Percentiles rank a stretch among this genome's conserved stretches.
These are phyloP conservation scores for Triglochin maritima DNA, from an alignment of 106 monocot genomes.

Conservation along the genomic window DNA sequence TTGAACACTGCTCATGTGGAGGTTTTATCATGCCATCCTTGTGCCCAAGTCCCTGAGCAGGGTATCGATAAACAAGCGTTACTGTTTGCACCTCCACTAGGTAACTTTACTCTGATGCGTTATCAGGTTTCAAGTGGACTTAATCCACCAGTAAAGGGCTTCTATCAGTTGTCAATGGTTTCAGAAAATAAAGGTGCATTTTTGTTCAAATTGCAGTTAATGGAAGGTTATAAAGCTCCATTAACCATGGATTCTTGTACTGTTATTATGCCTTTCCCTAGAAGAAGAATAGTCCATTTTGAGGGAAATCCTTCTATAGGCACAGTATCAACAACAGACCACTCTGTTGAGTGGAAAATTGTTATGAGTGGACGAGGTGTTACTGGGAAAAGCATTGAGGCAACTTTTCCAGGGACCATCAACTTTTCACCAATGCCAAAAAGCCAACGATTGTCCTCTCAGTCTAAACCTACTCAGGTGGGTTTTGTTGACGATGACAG, in stretches of 20 bases:
- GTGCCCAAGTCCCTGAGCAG: constrained; percentile 83
- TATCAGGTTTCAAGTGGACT: constrained; percentile 48
- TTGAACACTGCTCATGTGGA: constrained; percentile 43
- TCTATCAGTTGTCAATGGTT: constrained; percentile 96
- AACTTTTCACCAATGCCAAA: constrained; percentile 45
- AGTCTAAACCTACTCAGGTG: constrained; percentile 24
- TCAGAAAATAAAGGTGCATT: constrained; percentile 97
- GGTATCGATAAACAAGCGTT: constrained; percentile 63
- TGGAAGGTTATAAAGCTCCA: constrained; percentile 88
- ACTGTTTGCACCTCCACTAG: constrained; percentile 81
- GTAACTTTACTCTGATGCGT: constrained; percentile 75
- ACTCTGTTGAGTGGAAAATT: constrained; percentile 93
- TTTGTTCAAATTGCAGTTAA: constrained; percentile 78
- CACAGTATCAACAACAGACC: constrained; percentile 65
- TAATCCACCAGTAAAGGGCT: constrained; percentile 85
- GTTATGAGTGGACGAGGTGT: constrained; percentile 62
- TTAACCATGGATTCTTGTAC: constrained; percentile 83
- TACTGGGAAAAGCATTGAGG: constrained; percentile 74
- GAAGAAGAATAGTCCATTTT: constrained; percentile 62
- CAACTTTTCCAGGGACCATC: constrained; percentile 86
- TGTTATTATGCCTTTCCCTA: constrained; percentile 75
- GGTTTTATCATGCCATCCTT: constrained; percentile 77
- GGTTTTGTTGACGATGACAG: constrained; percentile 53
- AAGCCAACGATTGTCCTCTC: constrained; percentile 26
- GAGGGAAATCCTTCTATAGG: constrained; percentile 89